Percentiles rank a stretch among this genome's conserved stretches.
These are phyloP conservation scores for Kwoniella europaea DNA, from an alignment of 768 basidiomycete species.

Conservation along the genomic window DNA sequence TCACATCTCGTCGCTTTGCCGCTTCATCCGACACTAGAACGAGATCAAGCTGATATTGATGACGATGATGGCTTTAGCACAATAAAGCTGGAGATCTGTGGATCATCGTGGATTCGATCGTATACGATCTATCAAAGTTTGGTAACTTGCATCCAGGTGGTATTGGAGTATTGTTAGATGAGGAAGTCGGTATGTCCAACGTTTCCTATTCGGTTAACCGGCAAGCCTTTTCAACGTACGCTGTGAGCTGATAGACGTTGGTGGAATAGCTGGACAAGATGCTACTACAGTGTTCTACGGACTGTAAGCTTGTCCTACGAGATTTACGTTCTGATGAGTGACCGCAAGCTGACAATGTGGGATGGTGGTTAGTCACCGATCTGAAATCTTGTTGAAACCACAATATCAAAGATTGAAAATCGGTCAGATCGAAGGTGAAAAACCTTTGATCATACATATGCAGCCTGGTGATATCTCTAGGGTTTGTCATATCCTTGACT, in stretches of 20 bases:
- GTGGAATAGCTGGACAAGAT: conserved; percentile 73
- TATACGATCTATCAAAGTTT: conserved; percentile 82
- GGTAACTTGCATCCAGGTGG: conserved; percentile 81
- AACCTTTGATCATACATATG: conserved; percentile 64
- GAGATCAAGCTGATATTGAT: not conserved
- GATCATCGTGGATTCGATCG: conserved; percentile 82
- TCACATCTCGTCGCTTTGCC: conserved; percentile 3
- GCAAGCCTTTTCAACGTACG: not conserved
- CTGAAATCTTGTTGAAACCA: conserved; percentile 77
- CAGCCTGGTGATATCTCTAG: conserved; percentile 67
- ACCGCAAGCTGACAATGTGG: not conserved
- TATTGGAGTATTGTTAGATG: conserved; percentile 72
- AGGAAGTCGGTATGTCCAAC: conserved; percentile 70
- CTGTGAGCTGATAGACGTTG: not conserved
- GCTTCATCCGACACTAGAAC: not conserved
- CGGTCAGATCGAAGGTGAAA: conserved; percentile 70
- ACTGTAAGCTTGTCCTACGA: conserved; percentile 58
- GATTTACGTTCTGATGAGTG: not conserved
- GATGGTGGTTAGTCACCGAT: conserved; percentile 64
- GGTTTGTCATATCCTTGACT: conserved; percentile 28
- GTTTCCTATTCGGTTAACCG: not conserved
- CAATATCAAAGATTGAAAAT: conserved; percentile 71
- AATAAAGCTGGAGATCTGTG: conserved; percentile 82
- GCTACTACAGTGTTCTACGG: conserved; percentile 86
- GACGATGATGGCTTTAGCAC: conserved; percentile 63